A percentile compares a stretch with the other conserved stretches of the same genome.
phyloP scores from a whole-genome alignment of 2,329 filamentous ascomycete species.

The Tricladium varicosporioides region DNA sequence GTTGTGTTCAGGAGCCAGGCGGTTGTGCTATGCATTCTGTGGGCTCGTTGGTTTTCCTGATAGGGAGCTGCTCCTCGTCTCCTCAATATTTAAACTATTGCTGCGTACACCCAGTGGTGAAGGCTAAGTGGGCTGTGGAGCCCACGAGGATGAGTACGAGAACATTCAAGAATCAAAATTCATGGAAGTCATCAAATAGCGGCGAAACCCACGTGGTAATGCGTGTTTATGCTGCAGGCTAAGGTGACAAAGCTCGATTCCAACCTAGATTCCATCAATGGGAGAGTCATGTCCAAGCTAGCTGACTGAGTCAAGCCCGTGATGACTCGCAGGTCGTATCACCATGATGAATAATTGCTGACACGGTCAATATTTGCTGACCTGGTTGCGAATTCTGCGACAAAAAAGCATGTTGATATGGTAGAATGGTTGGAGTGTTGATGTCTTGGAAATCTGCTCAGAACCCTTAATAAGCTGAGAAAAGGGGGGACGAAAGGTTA shows the following conservation, averaged over 20 bases:
- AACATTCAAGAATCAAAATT: no score
- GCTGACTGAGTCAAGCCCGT: background rate
- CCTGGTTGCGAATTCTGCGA: background rate
- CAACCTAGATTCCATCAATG: background rate
- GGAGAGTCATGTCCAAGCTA: background rate
- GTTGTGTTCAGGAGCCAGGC: background rate
- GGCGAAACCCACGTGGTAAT: background rate
- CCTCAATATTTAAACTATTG: no score
- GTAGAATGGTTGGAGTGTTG: background rate
- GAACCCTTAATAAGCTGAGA: background rate
- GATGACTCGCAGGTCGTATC: background rate
- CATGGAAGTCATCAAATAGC: no score
- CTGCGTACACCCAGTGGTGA: no score
- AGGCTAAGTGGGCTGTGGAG: no score
- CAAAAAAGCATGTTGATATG: background rate
- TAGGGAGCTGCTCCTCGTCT: no score
- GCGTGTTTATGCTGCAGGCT: background rate
- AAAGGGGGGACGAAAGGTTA: background rate
- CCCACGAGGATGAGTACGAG: no score
- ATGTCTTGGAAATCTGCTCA: no score
- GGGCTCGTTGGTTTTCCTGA: no score
- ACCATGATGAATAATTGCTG: background rate
- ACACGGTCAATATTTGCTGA: background rate
- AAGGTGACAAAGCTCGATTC: background rate
- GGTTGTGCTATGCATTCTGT: background rate